Conservation (phyloP, 352 stramenopile species). For the Phytophthora litchii region DNA sequence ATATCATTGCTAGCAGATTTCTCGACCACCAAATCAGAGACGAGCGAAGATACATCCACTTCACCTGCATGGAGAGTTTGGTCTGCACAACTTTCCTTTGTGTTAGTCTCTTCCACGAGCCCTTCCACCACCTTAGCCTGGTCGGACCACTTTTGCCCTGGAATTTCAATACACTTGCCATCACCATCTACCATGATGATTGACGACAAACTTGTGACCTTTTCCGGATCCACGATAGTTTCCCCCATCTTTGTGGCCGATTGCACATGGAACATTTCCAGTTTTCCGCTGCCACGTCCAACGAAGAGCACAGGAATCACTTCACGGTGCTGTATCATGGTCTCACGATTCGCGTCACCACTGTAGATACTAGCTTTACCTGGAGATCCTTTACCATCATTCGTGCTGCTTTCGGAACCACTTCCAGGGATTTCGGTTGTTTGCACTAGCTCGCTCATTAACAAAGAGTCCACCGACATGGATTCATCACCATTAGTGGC, state of each 20-base stretch:
- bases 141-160: slow-evolving; percentile 44
- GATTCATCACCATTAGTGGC: slow-evolving; percentile 43
- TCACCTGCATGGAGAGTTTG: slow-evolving; percentile 57
- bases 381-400: slow-evolving; percentile 20
- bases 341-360: slow-evolving; percentile 13
- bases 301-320: slow-evolving; percentile 72
- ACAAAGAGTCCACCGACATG: slow-evolving; percentile 62
- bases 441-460: slow-evolving; percentile 72
- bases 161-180: slow-evolving; percentile 51
- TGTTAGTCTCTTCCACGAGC: slow-evolving; percentile 57
- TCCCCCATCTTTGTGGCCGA: slow-evolving; percentile 72
- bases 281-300: slow-evolving; percentile 63
- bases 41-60: slow-evolving; percentile 49
- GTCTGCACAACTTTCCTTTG: slow-evolving; percentile 42
- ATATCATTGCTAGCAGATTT: slow-evolving; percentile 23
- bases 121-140: slow-evolving; percentile 47
- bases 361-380: background rate
- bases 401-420: slow-evolving; percentile 8
- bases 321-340: slow-evolving; percentile 49
- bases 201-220: slow-evolving; percentile 49
- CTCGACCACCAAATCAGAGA: slow-evolving; percentile 49
- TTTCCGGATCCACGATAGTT: slow-evolving; percentile 55
- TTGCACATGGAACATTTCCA: slow-evolving; percentile 81
- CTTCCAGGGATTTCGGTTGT: slow-evolving; percentile 58
- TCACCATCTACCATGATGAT: slow-evolving; percentile 66